phyloP scores from a whole-genome alignment of 2,329 filamentous ascomycete genomes.

The Fusarium ambrosium region DNA sequence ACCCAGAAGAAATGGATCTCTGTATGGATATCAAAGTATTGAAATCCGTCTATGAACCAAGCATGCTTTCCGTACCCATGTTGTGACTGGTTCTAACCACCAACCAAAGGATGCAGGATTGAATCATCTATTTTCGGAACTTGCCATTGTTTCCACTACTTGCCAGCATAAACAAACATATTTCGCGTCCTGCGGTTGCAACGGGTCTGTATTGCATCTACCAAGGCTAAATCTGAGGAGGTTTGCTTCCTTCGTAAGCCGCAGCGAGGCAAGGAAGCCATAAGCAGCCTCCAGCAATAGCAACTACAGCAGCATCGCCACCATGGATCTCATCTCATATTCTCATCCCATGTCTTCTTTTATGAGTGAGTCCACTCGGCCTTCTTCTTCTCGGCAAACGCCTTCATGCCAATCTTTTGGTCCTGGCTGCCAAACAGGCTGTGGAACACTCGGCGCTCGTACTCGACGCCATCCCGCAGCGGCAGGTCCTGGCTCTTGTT shows the following conservation, averaged over 20 bases:
- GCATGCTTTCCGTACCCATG: not conserved
- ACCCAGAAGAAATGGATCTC: not conserved
- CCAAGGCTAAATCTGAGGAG: not conserved
- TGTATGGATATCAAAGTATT: not conserved
- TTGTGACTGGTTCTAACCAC: not conserved
- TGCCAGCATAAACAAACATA: not conserved
- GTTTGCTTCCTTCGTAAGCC: conserved; percentile 1
- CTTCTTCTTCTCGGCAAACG: conserved; percentile 96
- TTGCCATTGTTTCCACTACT: not conserved
- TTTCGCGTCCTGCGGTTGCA: not conserved
- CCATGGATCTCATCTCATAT: not conserved
- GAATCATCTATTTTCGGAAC: not conserved
- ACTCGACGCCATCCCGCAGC: conserved; percentile 92
- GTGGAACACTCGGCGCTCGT: conserved; percentile 94
- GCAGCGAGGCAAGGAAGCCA: not conserved
- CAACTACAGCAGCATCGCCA: conserved; percentile 10
- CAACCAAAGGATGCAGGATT: not conserved
- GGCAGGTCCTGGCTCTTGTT: conserved; percentile 97
- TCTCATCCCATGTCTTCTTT: conserved; percentile 8
- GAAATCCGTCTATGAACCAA: not conserved
- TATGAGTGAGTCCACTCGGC: conserved; percentile 89
- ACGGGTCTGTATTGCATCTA: conserved; percentile 10
- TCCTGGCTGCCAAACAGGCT: conserved; percentile 92
- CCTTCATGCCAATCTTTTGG: conserved; percentile 97
- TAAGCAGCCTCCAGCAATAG: conserved; percentile 10